Conservation (phyloP, 1,284 basidiomycete genomes). For the Blastosporella zonata region DNA sequence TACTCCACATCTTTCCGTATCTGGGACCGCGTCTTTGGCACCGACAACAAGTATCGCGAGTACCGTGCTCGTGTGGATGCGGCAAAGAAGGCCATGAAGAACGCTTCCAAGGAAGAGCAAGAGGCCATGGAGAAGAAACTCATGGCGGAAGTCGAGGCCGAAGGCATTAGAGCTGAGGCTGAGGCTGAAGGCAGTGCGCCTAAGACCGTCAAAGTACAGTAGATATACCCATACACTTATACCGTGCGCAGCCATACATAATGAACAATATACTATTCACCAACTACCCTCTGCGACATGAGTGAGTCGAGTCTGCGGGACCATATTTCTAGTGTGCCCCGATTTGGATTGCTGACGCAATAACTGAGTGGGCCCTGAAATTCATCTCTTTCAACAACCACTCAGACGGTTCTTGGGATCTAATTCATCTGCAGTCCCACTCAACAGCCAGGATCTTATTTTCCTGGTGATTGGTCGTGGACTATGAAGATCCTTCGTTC, state of each 20-base stretch:
- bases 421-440: conserved; percentile 7
- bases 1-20: conserved; percentile 91
- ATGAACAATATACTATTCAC: background rate
- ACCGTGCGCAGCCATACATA: background rate
- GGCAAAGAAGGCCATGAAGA: conserved; percentile 50
- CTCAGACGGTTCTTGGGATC: conserved; percentile 8
- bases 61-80: conserved; percentile 69
- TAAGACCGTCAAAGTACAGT: conserved; percentile 23
- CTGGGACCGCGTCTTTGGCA: conserved; percentile 86
- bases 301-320: background rate
- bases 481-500: conserved; percentile 80
- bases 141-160: conserved; percentile 63
- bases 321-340: too few species aligned
- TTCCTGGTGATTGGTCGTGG: conserved; percentile 45
- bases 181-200: conserved; percentile 21
- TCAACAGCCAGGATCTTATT: conserved; percentile 14
- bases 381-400: conserved; percentile 12
- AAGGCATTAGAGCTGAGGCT: conserved; percentile 23
- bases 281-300: too few species aligned
- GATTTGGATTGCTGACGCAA: conserved; percentile 25
- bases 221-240: conserved; percentile 20
- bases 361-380: conserved; percentile 16
- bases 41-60: conserved; percentile 80
- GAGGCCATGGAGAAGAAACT: conserved; percentile 56
- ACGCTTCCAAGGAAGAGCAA: conserved; percentile 50